A percentile compares a stretch with the other conserved stretches of the same genome.
These are phyloP conservation scores for Yamadazyma mexicana DNA, from an alignment of 1,139 yeast species.

Conservation along the genomic window DNA sequence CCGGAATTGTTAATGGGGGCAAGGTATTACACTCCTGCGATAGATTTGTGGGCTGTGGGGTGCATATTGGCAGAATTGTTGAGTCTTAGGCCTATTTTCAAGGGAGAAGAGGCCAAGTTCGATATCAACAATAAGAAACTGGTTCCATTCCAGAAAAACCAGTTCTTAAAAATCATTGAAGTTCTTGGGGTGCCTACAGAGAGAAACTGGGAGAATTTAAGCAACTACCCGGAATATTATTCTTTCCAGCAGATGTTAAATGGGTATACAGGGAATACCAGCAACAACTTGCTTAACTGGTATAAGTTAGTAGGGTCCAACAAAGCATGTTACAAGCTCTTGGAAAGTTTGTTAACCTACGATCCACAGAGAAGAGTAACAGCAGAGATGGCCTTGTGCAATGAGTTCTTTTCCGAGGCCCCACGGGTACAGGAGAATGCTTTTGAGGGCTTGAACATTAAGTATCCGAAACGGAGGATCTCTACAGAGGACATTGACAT, in stretches of 20 bases:
- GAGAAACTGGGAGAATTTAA: constrained; percentile 74
- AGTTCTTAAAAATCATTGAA: constrained; percentile 85
- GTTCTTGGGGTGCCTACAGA: constrained; percentile 84
- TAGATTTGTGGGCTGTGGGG: constrained; percentile 96
- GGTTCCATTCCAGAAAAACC: constrained; percentile 92
- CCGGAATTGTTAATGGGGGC: constrained; percentile 92
- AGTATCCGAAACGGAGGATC: constrained; percentile 71
- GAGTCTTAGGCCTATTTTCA: constrained; percentile 87
- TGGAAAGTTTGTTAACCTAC: constrained; percentile 67
- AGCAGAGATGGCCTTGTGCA: constrained; percentile 72
- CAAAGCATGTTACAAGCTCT: constrained; percentile 63
- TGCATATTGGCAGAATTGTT: constrained; percentile 91
- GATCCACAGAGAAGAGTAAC: constrained; percentile 79
- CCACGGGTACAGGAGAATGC: constrained; percentile 73
- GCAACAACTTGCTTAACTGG: constrained; percentile 78
- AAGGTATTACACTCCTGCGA: constrained; percentile 91
- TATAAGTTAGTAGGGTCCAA: constrained; percentile 76
- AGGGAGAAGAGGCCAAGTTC: constrained; percentile 96
- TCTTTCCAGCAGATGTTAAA: constrained; percentile 55
- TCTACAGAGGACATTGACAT: constrained; percentile 79
- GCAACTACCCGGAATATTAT: constrained; percentile 80
- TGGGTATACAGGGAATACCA: constrained; percentile 47
- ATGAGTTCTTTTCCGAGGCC: constrained; percentile 69
- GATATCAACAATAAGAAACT: constrained; percentile 77
- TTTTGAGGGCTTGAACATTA: constrained; percentile 61